A percentile compares a stretch with the other conserved stretches of the same genome.
These are phyloP conservation scores for Aspergillus persii DNA, from an alignment of 2,329 filamentous ascomycete species.

Conservation along the genomic window DNA sequence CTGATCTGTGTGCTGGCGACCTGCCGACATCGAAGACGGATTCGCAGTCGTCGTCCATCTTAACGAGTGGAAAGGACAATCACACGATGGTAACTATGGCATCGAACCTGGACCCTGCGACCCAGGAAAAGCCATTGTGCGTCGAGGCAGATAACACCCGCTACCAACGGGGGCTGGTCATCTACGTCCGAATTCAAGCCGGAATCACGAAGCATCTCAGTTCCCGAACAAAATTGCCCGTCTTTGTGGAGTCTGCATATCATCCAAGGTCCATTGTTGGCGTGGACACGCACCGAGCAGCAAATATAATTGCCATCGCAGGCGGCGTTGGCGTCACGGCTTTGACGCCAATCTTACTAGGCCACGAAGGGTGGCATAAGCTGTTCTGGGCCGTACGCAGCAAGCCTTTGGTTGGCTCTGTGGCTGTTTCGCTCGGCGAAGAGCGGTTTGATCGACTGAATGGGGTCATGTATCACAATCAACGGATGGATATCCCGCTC, in stretches of 20 bases:
- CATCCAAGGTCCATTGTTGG: not conserved
- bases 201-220: not conserved
- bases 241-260: not conserved
- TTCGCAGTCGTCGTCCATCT: no score
- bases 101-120: no score
- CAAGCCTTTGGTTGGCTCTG: not conserved
- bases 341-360: not conserved
- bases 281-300: no score
- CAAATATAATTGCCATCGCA: not conserved
- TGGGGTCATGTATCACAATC: not conserved
- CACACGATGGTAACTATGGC: no score
- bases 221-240: not conserved
- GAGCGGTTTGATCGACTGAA: not conserved
- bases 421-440: not conserved
- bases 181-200: not conserved
- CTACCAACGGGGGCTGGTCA: not conserved
- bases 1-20: not conserved
- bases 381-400: constrained; percentile 2
- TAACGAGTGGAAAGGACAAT: no score
- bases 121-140: not conserved
- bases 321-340: constrained; percentile 1
- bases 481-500: not conserved
- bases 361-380: not conserved
- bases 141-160: not conserved
- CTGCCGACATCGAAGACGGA: no score